Percentiles rank a stretch among this genome's conserved stretches.
These are phyloP conservation scores for Porodaedalea pini DNA, from an alignment of 1,284 basidiomycete genomes.

Conservation along the genomic window DNA sequence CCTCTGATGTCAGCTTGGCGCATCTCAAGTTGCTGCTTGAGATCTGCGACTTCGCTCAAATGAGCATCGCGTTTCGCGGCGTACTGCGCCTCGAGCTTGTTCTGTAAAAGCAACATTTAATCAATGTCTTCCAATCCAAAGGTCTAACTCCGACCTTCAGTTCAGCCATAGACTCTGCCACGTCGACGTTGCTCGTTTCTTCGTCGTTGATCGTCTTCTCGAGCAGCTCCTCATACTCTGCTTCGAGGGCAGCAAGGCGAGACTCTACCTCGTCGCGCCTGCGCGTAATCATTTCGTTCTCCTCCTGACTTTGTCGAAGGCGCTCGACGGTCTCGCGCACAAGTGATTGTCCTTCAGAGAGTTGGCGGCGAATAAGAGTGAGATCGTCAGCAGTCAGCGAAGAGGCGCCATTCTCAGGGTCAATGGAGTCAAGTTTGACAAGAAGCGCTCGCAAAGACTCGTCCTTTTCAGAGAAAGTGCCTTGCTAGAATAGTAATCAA, in stretches of 20 bases:
- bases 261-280: slow-evolving; percentile 87
- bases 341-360: slow-evolving; percentile 84
- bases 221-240: slow-evolving; percentile 94
- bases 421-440: slow-evolving; percentile 77
- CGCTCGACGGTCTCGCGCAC: slow-evolving; percentile 89
- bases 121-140: slow-evolving; percentile 17
- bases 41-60: slow-evolving; percentile 80
- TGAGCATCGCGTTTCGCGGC: slow-evolving; percentile 89
- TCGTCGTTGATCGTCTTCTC: slow-evolving; percentile 85
- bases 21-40: slow-evolving; percentile 89
- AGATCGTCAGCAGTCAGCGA: slow-evolving; percentile 75
- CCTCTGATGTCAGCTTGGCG: slow-evolving; percentile 83
- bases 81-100: slow-evolving; percentile 93
- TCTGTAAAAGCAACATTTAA: slow-evolving; percentile 43
- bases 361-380: slow-evolving; percentile 76
- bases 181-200: slow-evolving; percentile 74
- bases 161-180: slow-evolving; percentile 80
- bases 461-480: slow-evolving; percentile 89
- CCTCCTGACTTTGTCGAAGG: slow-evolving; percentile 86
- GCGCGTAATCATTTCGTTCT: slow-evolving; percentile 82
- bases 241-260: slow-evolving; percentile 77
- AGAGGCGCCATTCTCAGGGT: slow-evolving; percentile 53
- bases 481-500: slow-evolving; percentile 52
- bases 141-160: slow-evolving; percentile 66
- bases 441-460: slow-evolving; percentile 84